Base-by-base conservation (phyloP, 768 basidiomycete genomes). In the Tylopilus cervinicoccineus region DNA sequence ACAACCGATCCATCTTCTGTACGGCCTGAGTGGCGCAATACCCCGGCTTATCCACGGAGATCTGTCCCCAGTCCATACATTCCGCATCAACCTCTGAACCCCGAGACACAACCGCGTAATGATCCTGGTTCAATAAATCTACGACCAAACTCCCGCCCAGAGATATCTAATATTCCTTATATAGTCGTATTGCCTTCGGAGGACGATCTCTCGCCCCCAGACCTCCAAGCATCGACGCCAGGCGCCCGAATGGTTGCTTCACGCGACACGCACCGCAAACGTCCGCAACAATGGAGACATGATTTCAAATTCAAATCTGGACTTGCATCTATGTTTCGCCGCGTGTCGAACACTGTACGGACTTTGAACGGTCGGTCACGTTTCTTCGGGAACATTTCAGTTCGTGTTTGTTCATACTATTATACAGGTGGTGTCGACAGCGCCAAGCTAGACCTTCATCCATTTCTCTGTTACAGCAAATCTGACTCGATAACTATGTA, bases 401-500 rank as follows among this genome's bases (percentile, higher is more conserved):
- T 6, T 22, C 19, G 12, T 27, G 17, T 37, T 41, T 51, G n/a
- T 36, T 47, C 6, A 49, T 29, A n/a, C 45, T 27, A 5, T 9
- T 9, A 19, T 19, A 17, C 36, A 68, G 62, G 48, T 13, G 27
- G 50, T 4, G 33, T 56, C 0, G 65, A 68, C 24, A 68, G 66
- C 37, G 43, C 64, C 37, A 61, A 52, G 38, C 43, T 66, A 31
- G 38, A 50, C 5, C 53, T 68, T 4, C 64, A 60, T 45, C 52
- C 60, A 5, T 53, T 39, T 24, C 54, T 67, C 6, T 52, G 45
- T 28, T 50, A 65, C n/a, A 66, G 47, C 50, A 57, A 46, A 37
- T 46, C 58, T 1, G 53, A 65, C 14, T 70, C 76, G 0, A 67
- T 76, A 4, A 61, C 80, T 24, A 62, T 68, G 45, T 72, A 72